phyloP scores from a whole-genome alignment of 176 grass and related monocot species.

The Lolium perenne region DNA sequence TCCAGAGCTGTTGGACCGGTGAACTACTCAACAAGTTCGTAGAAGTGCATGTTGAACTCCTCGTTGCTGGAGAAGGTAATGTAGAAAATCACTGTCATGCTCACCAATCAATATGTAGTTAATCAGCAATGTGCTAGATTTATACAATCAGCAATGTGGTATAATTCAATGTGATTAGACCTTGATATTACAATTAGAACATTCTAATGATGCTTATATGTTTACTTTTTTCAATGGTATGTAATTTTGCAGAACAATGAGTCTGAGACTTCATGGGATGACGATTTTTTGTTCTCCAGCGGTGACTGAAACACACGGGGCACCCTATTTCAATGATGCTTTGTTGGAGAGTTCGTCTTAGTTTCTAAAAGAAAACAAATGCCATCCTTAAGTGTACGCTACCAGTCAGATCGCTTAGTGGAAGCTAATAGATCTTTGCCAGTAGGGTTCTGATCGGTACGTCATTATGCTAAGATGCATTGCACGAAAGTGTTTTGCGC shows the following conservation, averaged over 20 bases:
- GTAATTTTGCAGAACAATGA: not conserved
- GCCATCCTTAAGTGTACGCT: not conserved
- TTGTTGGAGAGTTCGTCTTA: not conserved
- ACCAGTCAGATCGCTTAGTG: not conserved
- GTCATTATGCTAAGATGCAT: not conserved
- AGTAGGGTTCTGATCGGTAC: not conserved
- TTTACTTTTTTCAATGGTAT: not conserved
- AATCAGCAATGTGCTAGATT: not conserved
- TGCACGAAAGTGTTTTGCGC: not conserved
- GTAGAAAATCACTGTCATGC: not conserved
- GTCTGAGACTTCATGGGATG: not conserved
- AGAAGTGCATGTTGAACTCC: not conserved
- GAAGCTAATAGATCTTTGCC: not conserved
- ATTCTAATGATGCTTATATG: too few species aligned
- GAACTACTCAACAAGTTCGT: constrained; percentile 7
- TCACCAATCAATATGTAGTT: not conserved
- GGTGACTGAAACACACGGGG: not conserved
- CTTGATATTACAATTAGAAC: not conserved
- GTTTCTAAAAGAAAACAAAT: not conserved
- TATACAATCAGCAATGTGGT: not conserved
- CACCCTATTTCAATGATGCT: not conserved
- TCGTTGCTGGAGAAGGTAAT: not conserved
- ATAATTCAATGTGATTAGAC: too few species aligned
- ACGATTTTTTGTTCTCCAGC: not conserved
- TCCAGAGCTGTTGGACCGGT: not conserved